phyloP scores from a whole-genome alignment of 768 basidiomycete genomes.

The Leccinum pellstonianum region DNA sequence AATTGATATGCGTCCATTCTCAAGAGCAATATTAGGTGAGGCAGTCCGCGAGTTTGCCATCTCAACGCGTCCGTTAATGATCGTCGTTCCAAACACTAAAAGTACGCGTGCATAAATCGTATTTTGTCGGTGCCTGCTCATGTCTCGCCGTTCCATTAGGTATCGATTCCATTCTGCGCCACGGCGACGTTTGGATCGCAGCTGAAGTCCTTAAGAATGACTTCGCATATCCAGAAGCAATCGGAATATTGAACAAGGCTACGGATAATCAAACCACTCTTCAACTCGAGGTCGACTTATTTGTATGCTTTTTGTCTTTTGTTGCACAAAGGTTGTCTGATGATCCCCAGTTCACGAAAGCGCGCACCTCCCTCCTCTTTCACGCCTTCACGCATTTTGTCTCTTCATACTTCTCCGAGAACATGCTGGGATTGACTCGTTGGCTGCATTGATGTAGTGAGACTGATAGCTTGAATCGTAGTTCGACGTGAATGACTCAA shows the following conservation, averaged over 20 bases:
- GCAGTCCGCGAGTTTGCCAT: conserved; percentile 30
- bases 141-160: conserved; percentile 37
- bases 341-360: conserved; percentile 49
- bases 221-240: not conserved
- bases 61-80: conserved; percentile 36
- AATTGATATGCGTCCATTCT: no score
- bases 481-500: no score
- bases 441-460: no score
- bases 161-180: conserved; percentile 88
- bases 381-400: conserved; percentile 79
- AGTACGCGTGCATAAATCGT: conserved; percentile 27
- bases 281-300: conserved; percentile 73
- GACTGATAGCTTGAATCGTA: no score
- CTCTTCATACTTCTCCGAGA: conserved; percentile 54
- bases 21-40: conserved; percentile 17
- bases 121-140: conserved; percentile 6
- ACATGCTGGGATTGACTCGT: no score
- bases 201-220: conserved; percentile 91
- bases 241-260: no score
- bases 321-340: conserved; percentile 62
- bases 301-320: conserved; percentile 80
- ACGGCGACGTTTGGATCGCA: conserved; percentile 81
- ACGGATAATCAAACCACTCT: conserved; percentile 41
- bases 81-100: conserved; percentile 33
- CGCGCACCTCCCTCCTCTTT: conserved; percentile 66